These are phyloP conservation scores for Psilocybe cyanescens DNA, from an alignment of 768 basidiomycete species.

Conservation along the genomic window DNA sequence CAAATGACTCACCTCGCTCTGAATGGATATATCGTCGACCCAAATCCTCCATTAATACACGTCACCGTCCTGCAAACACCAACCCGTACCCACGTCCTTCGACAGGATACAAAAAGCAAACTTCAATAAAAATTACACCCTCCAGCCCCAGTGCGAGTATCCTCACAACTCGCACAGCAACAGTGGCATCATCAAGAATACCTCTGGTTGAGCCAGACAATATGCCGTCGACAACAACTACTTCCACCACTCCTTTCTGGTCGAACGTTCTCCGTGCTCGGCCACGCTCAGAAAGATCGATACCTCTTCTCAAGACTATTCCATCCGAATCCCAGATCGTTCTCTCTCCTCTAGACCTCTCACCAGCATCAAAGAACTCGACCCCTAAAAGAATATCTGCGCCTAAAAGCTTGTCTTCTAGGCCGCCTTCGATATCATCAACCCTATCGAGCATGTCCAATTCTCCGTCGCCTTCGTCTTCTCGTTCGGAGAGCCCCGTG, in stretches of 20 bases:
- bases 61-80: slow-evolving; percentile 24
- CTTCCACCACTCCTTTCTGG: slow-evolving; percentile 38
- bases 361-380: slow-evolving; percentile 22
- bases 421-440: slow-evolving; percentile 32
- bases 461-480: slow-evolving; percentile 29
- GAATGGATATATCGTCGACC: slow-evolving; percentile 55
- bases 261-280: slow-evolving; percentile 38
- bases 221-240: slow-evolving; percentile 7
- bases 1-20: slow-evolving; percentile 30
- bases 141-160: slow-evolving; percentile 25
- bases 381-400: slow-evolving; percentile 21
- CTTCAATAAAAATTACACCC: slow-evolving; percentile 29
- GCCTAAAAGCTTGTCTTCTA: slow-evolving; percentile 22
- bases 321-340: slow-evolving; percentile 35
- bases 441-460: slow-evolving; percentile 31
- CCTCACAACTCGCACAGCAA: slow-evolving; percentile 13
- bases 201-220: slow-evolving; percentile 1
- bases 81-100: slow-evolving; percentile 31
- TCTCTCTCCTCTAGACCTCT: slow-evolving; percentile 24
- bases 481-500: slow-evolving; percentile 32
- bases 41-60: slow-evolving; percentile 33
- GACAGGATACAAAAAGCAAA: slow-evolving; percentile 30
- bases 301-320: slow-evolving; percentile 35
- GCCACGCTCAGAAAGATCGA: slow-evolving; percentile 35
- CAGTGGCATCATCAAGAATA: slow-evolving; percentile 6